Evolutionary conservation across 805 yeast species (phyloP), one percentile per base, ranked within the genome.

Genomic region (Schizosaccharomyces japonicus): DNA sequence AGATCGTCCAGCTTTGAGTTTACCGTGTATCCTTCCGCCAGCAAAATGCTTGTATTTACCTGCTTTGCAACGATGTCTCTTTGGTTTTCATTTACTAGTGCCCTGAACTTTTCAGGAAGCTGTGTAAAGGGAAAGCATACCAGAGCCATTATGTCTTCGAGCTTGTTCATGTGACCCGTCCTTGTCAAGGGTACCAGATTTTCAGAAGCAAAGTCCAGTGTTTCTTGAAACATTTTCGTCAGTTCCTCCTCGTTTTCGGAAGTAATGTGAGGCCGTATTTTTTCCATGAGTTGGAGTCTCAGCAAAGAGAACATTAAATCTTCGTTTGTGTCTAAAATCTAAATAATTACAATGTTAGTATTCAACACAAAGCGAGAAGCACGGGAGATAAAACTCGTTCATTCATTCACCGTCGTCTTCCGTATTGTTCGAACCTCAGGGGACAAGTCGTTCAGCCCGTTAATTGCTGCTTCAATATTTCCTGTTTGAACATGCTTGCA

Each of bases 111-210:
- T 15, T 61, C 58, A 2, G 57, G 57, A 32, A 62, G 50, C 6
- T 51, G 51, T 27, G 53, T 56, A 19, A 58, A 57, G 1, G 73
- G 69, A 51, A 69, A 70, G 33, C 74, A 73, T 32, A 84, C 62
- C 50, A 84, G 65, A 21, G 93, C 82, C 90, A 84, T 80, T 2
- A 92, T 76, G 40, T 76, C 65, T 57, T 85, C 94, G 51, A 84
- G 62, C 52, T 81, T 87, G 48, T 72, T 71, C 60, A 83, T 67
- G 4, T 63, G 58, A 52, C 64, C 64, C 44, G 76, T 75, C 47
- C 70, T 68, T 2, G 78, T 66, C 50, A 77, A 73, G 51, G 66
- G 66, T 4, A 81, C 72, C 52, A 80, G 59, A 33, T 63, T 62
- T 10, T 55, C 50, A n/a, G 62, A 50, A 0, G 67, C 68, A 54